These are phyloP conservation scores for Saccharomycopsis schoenii DNA, from an alignment of 805 yeast species.

Conservation along the genomic window DNA sequence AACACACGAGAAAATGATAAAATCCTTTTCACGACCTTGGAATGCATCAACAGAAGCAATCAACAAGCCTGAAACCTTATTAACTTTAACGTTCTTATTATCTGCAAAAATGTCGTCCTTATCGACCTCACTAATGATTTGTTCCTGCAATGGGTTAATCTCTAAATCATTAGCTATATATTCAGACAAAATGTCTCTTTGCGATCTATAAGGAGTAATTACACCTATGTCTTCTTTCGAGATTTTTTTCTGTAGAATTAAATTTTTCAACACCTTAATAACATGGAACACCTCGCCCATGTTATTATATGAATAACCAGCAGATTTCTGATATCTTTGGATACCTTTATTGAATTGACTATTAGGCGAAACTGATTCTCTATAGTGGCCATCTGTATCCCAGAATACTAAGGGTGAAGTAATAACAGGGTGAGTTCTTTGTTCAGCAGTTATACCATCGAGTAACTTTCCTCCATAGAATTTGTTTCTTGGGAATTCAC, in stretches of 20 bases:
- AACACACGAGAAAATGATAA: constrained; percentile 54
- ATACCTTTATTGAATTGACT: constrained; percentile 26
- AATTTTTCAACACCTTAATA: constrained; percentile 35
- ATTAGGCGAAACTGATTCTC: constrained; percentile 41
- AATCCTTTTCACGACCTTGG: constrained; percentile 70
- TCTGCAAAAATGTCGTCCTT: constrained; percentile 47
- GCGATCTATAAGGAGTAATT: constrained; percentile 71
- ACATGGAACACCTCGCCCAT: constrained; percentile 41
- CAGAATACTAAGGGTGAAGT: constrained; percentile 50
- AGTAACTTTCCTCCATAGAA: constrained; percentile 41
- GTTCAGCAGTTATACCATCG: constrained; percentile 50
- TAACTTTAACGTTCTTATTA: constrained; percentile 39
- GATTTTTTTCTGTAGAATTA: constrained; percentile 47
- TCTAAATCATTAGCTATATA: constrained; percentile 38
- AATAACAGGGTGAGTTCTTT: constrained; percentile 38
- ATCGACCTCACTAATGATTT: constrained; percentile 44
- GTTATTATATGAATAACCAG: constrained; percentile 53
- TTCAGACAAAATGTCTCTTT: constrained; percentile 51
- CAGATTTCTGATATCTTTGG: constrained; percentile 30
- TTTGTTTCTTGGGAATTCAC: constrained; percentile 45
- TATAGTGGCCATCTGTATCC: constrained; percentile 41
- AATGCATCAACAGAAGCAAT: constrained; percentile 63
- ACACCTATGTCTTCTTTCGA: constrained; percentile 45
- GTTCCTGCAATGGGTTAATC: constrained; percentile 44
- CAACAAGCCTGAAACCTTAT: constrained; percentile 35